A percentile compares a stretch with the other conserved stretches of the same genome.
Conservation (phyloP, 805 yeast species). For the Lipomyces yamanashiensis region DNA sequence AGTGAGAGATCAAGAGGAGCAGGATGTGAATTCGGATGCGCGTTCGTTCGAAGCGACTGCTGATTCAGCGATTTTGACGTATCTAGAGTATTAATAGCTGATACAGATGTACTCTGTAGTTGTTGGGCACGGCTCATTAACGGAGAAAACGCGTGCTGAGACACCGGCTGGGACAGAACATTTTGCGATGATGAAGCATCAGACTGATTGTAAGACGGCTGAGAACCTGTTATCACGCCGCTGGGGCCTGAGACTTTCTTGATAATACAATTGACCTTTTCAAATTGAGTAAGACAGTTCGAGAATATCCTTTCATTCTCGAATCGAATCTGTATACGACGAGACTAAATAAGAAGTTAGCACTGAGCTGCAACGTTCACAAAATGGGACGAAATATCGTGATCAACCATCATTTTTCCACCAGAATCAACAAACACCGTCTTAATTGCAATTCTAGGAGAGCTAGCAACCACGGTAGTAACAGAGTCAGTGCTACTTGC, state of each 20-base stretch:
- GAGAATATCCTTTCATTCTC: conserved; percentile 12
- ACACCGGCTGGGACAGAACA: background rate
- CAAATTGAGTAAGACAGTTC: conserved; percentile 20
- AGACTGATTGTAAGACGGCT: conserved; percentile 1
- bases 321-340: conserved; percentile 31
- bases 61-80: background rate
- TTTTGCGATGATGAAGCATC: background rate
- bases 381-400: background rate
- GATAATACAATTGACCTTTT: conserved; percentile 14
- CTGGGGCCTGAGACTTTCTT: conserved; percentile 15
- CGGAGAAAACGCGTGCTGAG: background rate
- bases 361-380: background rate
- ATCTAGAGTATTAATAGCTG: background rate
- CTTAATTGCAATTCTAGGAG: conserved; percentile 29
- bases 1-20: background rate
- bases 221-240: background rate
- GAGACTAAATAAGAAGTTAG: conserved; percentile 9
- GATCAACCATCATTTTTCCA: conserved; percentile 9
- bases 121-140: background rate
- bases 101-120: background rate
- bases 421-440: background rate
- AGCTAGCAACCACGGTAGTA: conserved; percentile 22
- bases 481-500: background rate
- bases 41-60: background rate
- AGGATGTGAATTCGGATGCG: background rate